phyloP scores from a whole-genome alignment of 2,329 filamentous ascomycete genomes.

The Didymella segeticola region DNA sequence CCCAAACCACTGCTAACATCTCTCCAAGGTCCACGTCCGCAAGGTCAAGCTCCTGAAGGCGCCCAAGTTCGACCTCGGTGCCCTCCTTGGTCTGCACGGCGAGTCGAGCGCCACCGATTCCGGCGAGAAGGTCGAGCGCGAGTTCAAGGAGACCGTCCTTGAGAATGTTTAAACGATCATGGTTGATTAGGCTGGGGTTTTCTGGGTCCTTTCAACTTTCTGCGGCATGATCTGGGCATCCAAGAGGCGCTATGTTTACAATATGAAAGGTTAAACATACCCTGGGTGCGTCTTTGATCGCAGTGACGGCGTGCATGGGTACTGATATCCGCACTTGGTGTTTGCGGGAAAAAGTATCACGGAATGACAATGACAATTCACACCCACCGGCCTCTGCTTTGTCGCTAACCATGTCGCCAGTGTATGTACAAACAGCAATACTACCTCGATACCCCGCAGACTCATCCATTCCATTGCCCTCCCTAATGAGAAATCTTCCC shows the following conservation, averaged over 20 bases:
- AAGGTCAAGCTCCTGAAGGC: conserved; percentile 99
- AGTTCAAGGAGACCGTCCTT: conserved; percentile 98
- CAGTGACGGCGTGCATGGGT: conserved; percentile 48
- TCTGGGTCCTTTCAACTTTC: conserved; percentile 49
- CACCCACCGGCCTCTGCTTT: conserved; percentile 19
- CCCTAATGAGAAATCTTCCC: too few relatives aligned
- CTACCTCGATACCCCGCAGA: conserved; percentile 11
- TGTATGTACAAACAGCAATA: conserved; percentile 14
- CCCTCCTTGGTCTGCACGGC: conserved; percentile 94
- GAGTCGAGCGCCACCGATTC: conserved; percentile 95
- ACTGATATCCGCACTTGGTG: conserved; percentile 41
- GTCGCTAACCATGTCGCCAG: conserved; percentile 18
- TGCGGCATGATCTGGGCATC: conserved; percentile 52
- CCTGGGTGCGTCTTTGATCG: conserved; percentile 42
- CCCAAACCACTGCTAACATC: neutral
- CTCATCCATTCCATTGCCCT: too few relatives aligned
- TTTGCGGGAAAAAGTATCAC: conserved; percentile 47
- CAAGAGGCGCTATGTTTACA: conserved; percentile 53
- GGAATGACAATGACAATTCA: conserved; percentile 46
- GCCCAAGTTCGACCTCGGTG: conserved; percentile 98
- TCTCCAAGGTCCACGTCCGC: conserved; percentile 91
- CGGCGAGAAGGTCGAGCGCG: conserved; percentile 93
- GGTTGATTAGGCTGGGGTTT: conserved; percentile 47
- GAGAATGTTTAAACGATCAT: conserved; percentile 79
- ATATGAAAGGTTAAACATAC: conserved; percentile 49